A percentile compares a stretch with the other conserved stretches of the same genome.
phyloP scores from a whole-genome alignment of 164 flowering plant species.

The Kingdonia uniflora region DNA sequence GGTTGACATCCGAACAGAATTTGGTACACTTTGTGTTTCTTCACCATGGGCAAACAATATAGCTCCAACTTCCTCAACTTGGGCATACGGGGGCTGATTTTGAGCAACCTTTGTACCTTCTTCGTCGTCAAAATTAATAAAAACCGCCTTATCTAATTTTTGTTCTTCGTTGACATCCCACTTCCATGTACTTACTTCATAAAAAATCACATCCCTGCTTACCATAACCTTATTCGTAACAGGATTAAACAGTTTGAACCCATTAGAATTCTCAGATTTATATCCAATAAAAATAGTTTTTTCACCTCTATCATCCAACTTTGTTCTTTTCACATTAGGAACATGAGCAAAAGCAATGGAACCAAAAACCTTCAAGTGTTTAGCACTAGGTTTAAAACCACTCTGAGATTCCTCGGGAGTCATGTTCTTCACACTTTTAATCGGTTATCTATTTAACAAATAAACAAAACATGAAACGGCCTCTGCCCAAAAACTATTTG shows the following conservation, averaged over 20 bases:
- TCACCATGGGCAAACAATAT: too few relatives aligned
- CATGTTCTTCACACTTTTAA: neutral
- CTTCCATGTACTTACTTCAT: neutral
- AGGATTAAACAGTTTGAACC: neutral
- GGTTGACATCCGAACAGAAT: too few relatives aligned
- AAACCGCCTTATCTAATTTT: neutral
- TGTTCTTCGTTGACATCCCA: neutral
- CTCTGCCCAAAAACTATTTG: conserved; percentile 6
- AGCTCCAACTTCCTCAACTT: too few relatives aligned
- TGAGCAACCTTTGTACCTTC: neutral
- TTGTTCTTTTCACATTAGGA: neutral
- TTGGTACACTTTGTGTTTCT: too few relatives aligned
- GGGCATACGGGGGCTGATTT: neutral
- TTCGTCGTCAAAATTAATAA: neutral
- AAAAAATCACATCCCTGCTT: neutral
- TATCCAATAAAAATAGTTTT: neutral
- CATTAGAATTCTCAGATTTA: neutral
- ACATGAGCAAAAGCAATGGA: conserved; percentile 1
- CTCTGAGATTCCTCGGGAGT: conserved; percentile 5
- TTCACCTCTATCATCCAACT: conserved; percentile 3
- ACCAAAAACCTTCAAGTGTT: neutral
- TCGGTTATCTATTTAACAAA: neutral
- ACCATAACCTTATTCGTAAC: neutral
- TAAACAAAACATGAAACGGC: conserved; percentile 6
- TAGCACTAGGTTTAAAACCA: conserved; percentile 1